Conservation (phyloP, 129 eudicot species). For the Helichrysum umbraculigerum region DNA sequence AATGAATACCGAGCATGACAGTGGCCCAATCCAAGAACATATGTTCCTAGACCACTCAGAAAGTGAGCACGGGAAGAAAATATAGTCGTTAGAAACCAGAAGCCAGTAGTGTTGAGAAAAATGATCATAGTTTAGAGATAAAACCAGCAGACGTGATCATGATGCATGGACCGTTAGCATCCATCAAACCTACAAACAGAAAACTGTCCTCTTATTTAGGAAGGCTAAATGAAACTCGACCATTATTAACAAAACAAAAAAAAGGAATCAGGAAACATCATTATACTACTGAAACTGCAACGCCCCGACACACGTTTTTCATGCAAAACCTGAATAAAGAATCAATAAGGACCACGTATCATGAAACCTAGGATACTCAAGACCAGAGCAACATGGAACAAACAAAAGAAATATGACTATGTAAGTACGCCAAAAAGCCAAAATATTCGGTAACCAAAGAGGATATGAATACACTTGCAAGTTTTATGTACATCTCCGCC, state of each 20-base stretch:
- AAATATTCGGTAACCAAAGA: too few species aligned
- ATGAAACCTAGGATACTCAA: background rate
- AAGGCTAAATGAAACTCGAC: background rate
- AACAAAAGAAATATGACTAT: background rate
- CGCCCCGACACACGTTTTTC: background rate
- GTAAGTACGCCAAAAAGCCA: background rate
- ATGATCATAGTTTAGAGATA: too few species aligned
- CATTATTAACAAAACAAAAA: background rate
- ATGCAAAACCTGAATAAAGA: background rate
- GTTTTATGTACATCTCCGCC: background rate
- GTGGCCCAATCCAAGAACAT: background rate
- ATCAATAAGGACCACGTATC: background rate
- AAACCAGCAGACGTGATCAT: too few species aligned
- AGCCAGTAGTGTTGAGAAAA: too few species aligned
- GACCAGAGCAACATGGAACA: background rate
- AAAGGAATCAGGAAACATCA: background rate
- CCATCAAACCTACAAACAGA: background rate
- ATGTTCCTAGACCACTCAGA: background rate
- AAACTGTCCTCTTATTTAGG: background rate
- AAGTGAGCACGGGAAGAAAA: slow-evolving; percentile 3
- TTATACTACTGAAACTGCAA: background rate
- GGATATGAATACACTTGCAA: too few species aligned
- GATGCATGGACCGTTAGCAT: too few species aligned
- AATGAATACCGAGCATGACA: background rate
- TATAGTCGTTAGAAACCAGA: too few species aligned